Base-by-base conservation (phyloP, 352 stramenopile genomes). In the Stramenopiles sp. region DNA sequence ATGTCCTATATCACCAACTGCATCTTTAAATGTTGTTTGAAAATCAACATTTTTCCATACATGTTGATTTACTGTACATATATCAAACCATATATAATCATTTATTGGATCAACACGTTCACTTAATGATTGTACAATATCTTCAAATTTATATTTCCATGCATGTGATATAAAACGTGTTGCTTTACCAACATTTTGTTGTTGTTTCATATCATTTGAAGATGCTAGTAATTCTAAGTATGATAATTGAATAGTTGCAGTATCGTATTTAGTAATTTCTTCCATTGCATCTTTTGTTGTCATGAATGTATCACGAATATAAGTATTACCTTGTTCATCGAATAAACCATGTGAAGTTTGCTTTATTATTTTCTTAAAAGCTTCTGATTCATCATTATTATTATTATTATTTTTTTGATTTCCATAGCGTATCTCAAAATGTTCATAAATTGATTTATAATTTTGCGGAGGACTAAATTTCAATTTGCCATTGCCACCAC, bases 141-240 rank as follows among this genome's bases (percentile, higher is more conserved):
- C 79, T 7, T 43, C 74, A 53, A 81, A 81, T 30, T 1, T 27
- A 38, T 81, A 81, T 63, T 81, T 81, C 79, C 79, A 81, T 31
- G 79, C 79, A 30, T 81, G 79, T 0, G 79, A 81, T 23, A 81
- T 77, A 73, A 81, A 81, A 63, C 79, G 79, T 0, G 79, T 81
- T 6, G 79, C 79, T n/a, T 7, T 13, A 13, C 73, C 79, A 30
- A 81, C 31, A 31, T 31, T 7, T 7, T 6, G n/a, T 78, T n/a
- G n/a, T n/a, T n/a, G n/a, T n/a, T n/a, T n/a, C n/a, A n/a, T n/a
- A n/a, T n/a, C n/a, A n/a, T n/a, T n/a, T n/a, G n/a, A n/a, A n/a
- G n/a, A n/a, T n/a, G n/a, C n/a, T n/a, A n/a, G n/a, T n/a, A n/a
- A n/a, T n/a, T n/a, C n/a, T n/a, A n/a, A n/a, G n/a, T n/a, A n/a